phyloP scores from a whole-genome alignment of 1,284 basidiomycete species.

The Waitea zeae region DNA sequence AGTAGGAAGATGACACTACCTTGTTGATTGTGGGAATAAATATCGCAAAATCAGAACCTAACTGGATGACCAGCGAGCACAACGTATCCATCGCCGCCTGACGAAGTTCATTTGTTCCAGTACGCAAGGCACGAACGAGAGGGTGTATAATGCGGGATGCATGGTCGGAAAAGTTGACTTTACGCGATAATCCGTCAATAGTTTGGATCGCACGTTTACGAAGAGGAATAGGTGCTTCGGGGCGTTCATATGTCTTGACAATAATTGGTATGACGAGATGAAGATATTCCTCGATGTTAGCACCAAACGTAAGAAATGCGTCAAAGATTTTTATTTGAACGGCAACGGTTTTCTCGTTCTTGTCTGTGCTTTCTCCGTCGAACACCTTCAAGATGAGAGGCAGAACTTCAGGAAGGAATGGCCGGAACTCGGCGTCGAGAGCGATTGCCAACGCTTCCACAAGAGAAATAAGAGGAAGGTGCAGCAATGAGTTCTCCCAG shows the following conservation, averaged over 20 bases:
- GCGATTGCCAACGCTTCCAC: constrained; percentile 93
- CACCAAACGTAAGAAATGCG: constrained; percentile 88
- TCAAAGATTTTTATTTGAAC: constrained; percentile 88
- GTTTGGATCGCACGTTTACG: constrained; percentile 86
- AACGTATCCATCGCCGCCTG: constrained; percentile 87
- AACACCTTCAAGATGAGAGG: constrained; percentile 87
- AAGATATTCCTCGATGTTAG: constrained; percentile 95
- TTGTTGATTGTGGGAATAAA: constrained; percentile 97
- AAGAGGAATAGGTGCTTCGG: constrained; percentile 58
- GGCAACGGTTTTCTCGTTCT: constrained; percentile 58
- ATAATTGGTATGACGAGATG: constrained; percentile 95
- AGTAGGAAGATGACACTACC: constrained; percentile 20
- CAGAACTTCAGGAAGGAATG: constrained; percentile 85
- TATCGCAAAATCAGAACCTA: constrained; percentile 93
- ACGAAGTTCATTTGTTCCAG: constrained; percentile 70
- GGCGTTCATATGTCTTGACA: constrained; percentile 79
- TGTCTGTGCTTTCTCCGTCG: constrained; percentile 65
- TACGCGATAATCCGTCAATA: constrained; percentile 79
- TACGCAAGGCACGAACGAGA: constrained; percentile 74
- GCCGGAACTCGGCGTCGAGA: constrained; percentile 95
- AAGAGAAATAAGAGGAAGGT: constrained; percentile 85
- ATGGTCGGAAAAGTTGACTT: constrained; percentile 98
- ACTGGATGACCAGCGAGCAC: constrained; percentile 82
- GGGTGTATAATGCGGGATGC: constrained; percentile 96
- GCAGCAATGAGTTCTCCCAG: constrained; percentile 78